Evolutionary conservation across 441 rosid genomes (phyloP).

Genomic region (Gossypium lobatum): DNA sequence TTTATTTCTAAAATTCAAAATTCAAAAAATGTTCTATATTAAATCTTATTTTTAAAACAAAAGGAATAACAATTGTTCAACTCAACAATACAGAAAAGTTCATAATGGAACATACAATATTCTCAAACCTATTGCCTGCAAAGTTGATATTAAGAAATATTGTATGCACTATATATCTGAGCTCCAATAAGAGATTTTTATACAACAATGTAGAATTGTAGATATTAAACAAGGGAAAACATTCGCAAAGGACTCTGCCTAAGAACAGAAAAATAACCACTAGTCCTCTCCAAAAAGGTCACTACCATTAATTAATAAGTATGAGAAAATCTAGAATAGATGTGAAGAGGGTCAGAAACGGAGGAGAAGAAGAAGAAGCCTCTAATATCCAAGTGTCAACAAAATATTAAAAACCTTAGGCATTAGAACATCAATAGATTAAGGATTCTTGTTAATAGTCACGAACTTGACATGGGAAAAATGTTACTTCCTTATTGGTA

Average conservation of each 20-base stretch:
- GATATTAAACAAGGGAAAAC: background rate
- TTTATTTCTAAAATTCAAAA: no score
- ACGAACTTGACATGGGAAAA: background rate
- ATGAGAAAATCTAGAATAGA: background rate
- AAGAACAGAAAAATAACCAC: background rate
- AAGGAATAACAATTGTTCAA: background rate
- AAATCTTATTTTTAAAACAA: background rate
- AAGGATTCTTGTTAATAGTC: background rate
- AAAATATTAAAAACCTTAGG: background rate
- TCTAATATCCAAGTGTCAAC: background rate
- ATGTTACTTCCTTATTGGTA: background rate
- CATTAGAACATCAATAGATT: background rate
- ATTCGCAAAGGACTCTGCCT: background rate
- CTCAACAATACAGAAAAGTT: constrained; percentile 1
- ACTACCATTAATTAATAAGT: background rate
- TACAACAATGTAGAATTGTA: background rate
- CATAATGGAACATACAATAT: background rate
- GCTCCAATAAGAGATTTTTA: constrained; percentile 7
- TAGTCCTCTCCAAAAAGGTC: background rate
- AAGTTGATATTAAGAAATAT: background rate
- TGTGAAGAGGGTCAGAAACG: background rate
- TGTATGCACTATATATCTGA: background rate
- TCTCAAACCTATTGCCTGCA: background rate
- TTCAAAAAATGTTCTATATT: no score
- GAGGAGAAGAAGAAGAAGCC: background rate